Evolutionary conservation across 805 yeast genomes (phyloP).

Genomic region (Saccharomyces mikatae): DNA sequence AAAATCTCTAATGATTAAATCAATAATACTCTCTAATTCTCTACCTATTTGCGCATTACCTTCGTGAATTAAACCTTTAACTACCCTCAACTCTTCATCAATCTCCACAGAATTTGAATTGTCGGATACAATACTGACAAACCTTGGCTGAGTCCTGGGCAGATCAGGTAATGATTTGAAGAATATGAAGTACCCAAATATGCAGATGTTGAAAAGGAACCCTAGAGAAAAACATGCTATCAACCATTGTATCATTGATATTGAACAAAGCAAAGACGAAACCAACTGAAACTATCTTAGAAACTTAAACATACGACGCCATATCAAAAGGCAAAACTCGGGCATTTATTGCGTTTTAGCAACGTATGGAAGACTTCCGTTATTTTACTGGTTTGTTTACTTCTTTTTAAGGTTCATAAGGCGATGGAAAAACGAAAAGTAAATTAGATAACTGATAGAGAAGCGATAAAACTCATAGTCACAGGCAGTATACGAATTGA

Average conservation of each 20-base stretch:
- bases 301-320: neutral
- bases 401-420: neutral
- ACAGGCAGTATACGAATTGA: neutral
- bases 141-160: neutral
- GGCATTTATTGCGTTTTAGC: neutral
- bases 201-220: neutral
- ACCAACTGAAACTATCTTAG: neutral
- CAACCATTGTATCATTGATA: neutral
- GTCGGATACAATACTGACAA: neutral
- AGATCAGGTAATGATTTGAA: neutral
- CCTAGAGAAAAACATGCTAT: neutral
- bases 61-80: constrained; percentile 1
- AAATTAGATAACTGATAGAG: neutral
- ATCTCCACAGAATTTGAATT: neutral
- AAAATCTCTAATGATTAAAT: constrained; percentile 45
- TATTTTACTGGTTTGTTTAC: neutral
- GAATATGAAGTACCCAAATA: neutral
- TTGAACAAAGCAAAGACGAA: neutral
- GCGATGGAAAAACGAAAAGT: neutral
- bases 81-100: neutral
- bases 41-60: constrained; percentile 29
- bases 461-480: neutral
- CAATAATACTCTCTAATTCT: constrained; percentile 38
- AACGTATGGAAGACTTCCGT: neutral
- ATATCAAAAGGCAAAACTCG: neutral